phyloP scores from a whole-genome alignment of 2,329 filamentous ascomycete species.

The Botrytis cinerea region DNA sequence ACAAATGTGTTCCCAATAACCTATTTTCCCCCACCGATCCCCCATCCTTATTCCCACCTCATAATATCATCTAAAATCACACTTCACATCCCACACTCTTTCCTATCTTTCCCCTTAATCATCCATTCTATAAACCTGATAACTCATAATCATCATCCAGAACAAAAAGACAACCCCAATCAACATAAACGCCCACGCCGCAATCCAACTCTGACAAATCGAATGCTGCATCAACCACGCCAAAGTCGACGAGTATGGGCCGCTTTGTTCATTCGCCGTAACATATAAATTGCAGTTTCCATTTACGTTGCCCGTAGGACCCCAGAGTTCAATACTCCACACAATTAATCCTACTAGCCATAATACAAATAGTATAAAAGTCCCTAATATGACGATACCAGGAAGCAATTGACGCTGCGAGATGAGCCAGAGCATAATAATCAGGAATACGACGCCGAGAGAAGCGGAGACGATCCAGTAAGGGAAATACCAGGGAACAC shows the following conservation, averaged over 20 bases:
- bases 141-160: constrained; percentile 70
- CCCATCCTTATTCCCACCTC: neutral
- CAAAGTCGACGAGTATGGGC: constrained; percentile 56
- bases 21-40: neutral
- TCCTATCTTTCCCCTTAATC: constrained; percentile 41
- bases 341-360: constrained; percentile 68
- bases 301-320: constrained; percentile 58
- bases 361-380: constrained; percentile 66
- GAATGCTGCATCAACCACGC: constrained; percentile 65
- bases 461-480: constrained; percentile 62
- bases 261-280: constrained; percentile 52
- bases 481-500: constrained; percentile 67
- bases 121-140: constrained; percentile 55
- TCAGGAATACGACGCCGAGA: constrained; percentile 67
- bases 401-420: constrained; percentile 60
- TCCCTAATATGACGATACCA: constrained; percentile 66
- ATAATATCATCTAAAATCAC: neutral
- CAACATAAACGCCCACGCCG: constrained; percentile 63
- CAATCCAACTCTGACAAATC: constrained; percentile 67
- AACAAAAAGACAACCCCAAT: constrained; percentile 61
- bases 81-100: constrained; percentile 2
- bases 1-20: neutral
- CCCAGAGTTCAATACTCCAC: constrained; percentile 63
- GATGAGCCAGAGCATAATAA: constrained; percentile 64
- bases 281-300: constrained; percentile 61